These are phyloP conservation scores for Naegleria fowleri DNA, from an alignment of 208 protist species.

Conservation along the genomic window DNA sequence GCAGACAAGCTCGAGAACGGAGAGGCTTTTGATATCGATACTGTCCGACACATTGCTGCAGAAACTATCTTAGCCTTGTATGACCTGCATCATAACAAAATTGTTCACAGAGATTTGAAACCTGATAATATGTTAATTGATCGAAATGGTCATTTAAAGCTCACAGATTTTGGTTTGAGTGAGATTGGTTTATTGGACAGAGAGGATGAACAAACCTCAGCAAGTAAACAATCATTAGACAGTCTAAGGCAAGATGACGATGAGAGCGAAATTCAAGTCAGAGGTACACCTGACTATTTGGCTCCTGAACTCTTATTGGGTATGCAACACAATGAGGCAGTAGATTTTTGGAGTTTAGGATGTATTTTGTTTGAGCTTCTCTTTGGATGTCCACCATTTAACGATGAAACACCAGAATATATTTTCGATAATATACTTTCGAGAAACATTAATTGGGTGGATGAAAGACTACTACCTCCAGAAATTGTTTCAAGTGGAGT, in stretches of 20 bases:
- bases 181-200: conserved; percentile 3
- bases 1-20: conserved; percentile 53
- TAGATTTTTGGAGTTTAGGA: conserved; percentile 28
- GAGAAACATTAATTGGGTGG: not conserved
- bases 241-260: not conserved
- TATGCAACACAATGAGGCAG: not conserved
- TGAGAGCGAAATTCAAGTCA: conserved; percentile 41
- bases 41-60: conserved; percentile 75
- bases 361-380: conserved; percentile 49
- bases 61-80: conserved; percentile 75
- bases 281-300: conserved; percentile 79
- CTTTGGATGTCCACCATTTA: conserved; percentile 61
- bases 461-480: not conserved
- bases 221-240: not conserved
- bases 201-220: not conserved
- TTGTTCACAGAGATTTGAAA: conserved; percentile 29
- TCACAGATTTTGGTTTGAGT: conserved; percentile 40
- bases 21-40: conserved; percentile 70
- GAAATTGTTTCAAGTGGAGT: conserved; percentile 4
- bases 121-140: conserved; percentile 41
- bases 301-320: conserved; percentile 56
- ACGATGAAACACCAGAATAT: conserved; percentile 59
- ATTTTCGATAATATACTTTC: conserved; percentile 49
- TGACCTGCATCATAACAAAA: conserved; percentile 60
- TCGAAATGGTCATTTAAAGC: conserved; percentile 32